These are phyloP conservation scores for Picea glauca DNA, from an alignment of 75 land plant species.

Conservation along the genomic window DNA sequence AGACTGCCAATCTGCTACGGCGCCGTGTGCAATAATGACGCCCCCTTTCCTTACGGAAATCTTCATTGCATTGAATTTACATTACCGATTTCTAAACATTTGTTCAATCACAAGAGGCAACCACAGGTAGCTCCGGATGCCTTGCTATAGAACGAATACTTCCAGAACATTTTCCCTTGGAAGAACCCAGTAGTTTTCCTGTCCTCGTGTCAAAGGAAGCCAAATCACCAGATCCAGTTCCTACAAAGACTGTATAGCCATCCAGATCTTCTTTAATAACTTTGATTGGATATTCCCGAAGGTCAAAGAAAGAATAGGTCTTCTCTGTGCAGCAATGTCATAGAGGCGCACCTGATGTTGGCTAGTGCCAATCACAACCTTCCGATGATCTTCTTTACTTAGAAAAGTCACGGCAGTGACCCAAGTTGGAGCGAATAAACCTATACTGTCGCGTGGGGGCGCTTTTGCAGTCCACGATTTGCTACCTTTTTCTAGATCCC, in stretches of 20 bases:
- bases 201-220: slow-evolving; percentile 95
- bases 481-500: no score
- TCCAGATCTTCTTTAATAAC: slow-evolving; percentile 70
- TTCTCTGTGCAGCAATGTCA: not conserved
- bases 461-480: not conserved
- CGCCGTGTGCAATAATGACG: no score
- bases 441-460: slow-evolving; percentile 63
- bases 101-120: slow-evolving; percentile 85
- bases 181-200: slow-evolving; percentile 68
- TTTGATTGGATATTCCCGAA: slow-evolving; percentile 79
- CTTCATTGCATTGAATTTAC: no score
- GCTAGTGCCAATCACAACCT: slow-evolving; percentile 73
- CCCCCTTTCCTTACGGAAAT: no score
- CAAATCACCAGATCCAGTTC: slow-evolving; percentile 83
- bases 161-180: slow-evolving; percentile 82
- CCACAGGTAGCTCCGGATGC: slow-evolving; percentile 72
- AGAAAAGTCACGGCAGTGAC: slow-evolving; percentile 73
- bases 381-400: slow-evolving; percentile 61
- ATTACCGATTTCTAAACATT: no score
- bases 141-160: slow-evolving; percentile 83
- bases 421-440: slow-evolving; percentile 73
- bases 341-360: not conserved
- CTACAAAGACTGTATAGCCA: slow-evolving; percentile 76
- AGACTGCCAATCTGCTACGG: no score
- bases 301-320: not conserved